These are phyloP conservation scores for Vitis hybrid DNA, from an alignment of 177 flowering plant genomes.

Conservation along the genomic window DNA sequence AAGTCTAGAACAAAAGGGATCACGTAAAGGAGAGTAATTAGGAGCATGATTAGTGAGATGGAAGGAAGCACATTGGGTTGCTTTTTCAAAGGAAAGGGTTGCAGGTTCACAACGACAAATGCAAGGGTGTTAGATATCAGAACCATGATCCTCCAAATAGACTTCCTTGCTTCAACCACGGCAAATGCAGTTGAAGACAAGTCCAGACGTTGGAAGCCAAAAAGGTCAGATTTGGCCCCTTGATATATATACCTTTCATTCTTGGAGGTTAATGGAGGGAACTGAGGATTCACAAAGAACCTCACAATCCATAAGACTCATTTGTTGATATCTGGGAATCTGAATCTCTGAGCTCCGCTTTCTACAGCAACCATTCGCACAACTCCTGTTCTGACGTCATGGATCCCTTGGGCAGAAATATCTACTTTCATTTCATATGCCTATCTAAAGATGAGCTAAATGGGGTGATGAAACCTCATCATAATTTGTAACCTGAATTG, in stretches of 20 bases:
- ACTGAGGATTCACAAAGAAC: constrained; percentile 45
- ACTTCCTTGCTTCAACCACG: constrained; percentile 8
- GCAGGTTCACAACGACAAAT: constrained; percentile 48
- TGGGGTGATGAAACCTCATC: constrained; percentile 14
- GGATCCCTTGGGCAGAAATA: constrained; percentile 5
- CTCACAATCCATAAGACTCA: constrained; percentile 49
- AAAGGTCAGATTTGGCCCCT: constrained; percentile 45
- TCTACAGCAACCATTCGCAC: constrained; percentile 70
- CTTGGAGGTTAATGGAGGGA: constrained; percentile 38
- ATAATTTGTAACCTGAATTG: constrained; percentile 31
- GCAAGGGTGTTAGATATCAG: constrained; percentile 52
- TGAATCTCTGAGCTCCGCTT: constrained; percentile 10
- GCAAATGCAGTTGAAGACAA: constrained; percentile 25
- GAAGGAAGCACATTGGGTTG: constrained; percentile 46
- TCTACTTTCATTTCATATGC: neutral
- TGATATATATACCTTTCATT: constrained; percentile 10
- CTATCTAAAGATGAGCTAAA: constrained; percentile 10
- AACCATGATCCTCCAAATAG: constrained; percentile 48
- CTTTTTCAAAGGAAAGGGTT: constrained; percentile 47
- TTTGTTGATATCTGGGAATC: neutral
- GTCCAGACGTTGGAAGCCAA: constrained; percentile 28
- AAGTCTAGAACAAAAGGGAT: constrained; percentile 60
- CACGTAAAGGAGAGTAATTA: constrained; percentile 53
- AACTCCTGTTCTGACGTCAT: constrained; percentile 49
- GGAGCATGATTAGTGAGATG: constrained; percentile 61